A percentile compares a stretch with the other conserved stretches of the same genome.
phyloP scores from a whole-genome alignment of 2,329 filamentous ascomycete species.

The Cladosporium cucumerinum region DNA sequence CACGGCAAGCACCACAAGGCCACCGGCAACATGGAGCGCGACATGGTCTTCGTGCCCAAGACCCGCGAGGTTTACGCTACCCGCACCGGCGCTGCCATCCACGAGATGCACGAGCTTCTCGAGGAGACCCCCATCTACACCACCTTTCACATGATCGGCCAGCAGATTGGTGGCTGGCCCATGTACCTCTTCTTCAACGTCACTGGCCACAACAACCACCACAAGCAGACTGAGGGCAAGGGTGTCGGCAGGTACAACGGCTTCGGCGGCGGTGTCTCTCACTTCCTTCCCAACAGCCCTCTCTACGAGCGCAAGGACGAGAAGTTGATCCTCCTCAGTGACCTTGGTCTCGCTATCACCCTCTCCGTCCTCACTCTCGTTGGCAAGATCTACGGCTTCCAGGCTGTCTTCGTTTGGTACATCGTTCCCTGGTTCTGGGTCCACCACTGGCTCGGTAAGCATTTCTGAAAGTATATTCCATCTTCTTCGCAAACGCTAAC shows the following conservation, averaged over 20 bases:
- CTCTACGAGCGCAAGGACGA: conserved; percentile 90
- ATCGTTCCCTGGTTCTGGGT: conserved; percentile 94
- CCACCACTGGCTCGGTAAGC: conserved; percentile 95
- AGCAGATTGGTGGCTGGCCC: conserved; percentile 92
- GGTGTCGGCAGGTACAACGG: conserved; percentile 92
- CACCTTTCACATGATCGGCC: conserved; percentile 66
- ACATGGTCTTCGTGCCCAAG: conserved; percentile 98
- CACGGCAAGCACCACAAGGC: conserved; percentile 99
- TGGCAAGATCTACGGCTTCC: conserved; percentile 74
- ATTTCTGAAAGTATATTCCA: not conserved
- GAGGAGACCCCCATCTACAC: conserved; percentile 93
- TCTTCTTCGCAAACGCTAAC: conserved; percentile 6
- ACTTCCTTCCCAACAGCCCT: conserved; percentile 85
- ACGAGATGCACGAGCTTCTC: conserved; percentile 82
- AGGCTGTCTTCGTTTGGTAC: conserved; percentile 93
- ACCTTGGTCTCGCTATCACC: conserved; percentile 68
- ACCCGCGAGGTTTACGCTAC: conserved; percentile 78
- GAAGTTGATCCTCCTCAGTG: conserved; percentile 79
- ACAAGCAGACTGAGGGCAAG: conserved; percentile 86
- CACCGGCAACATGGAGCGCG: conserved; percentile 92
- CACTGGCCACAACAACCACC: conserved; percentile 93
- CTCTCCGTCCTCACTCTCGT: conserved; percentile 63
- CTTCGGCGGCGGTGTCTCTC: conserved; percentile 73
- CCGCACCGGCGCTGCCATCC: conserved; percentile 67
- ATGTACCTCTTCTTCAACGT: conserved; percentile 89